Evolutionary conservation across 1,139 yeast species (phyloP).

Genomic region (Candida sojae): DNA sequence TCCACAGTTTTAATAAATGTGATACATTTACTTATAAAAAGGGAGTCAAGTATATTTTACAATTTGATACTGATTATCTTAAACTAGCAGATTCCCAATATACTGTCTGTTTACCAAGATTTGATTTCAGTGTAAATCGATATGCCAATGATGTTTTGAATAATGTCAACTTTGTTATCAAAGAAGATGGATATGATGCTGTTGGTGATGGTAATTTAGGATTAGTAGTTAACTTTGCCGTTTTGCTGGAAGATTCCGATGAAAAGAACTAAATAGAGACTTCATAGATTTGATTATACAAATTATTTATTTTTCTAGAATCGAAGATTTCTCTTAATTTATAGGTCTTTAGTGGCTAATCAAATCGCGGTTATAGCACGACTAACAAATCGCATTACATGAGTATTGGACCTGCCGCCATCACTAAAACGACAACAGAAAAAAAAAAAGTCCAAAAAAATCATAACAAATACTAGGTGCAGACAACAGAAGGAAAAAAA

Average conservation of each 20-base stretch:
- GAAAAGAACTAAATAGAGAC: slow-evolving; percentile 1
- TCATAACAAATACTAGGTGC: not conserved
- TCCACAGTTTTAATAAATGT: slow-evolving; percentile 30
- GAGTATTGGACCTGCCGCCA: not conserved
- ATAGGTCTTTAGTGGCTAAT: too few relatives aligned
- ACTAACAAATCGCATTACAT: not conserved
- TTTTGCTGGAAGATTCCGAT: slow-evolving; percentile 31
- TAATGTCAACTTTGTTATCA: slow-evolving; percentile 48
- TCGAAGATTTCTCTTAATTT: too few relatives aligned
- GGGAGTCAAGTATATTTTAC: slow-evolving; percentile 25
- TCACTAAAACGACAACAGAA: not conserved
- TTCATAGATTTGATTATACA: not conserved
- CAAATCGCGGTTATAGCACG: not conserved
- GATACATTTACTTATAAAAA: slow-evolving; percentile 32
- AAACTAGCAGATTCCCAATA: slow-evolving; percentile 45
- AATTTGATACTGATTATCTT: slow-evolving; percentile 43
- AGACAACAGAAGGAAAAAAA: not conserved
- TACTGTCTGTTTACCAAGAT: slow-evolving; percentile 43
- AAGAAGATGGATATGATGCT: slow-evolving; percentile 40
- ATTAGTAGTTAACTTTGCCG: slow-evolving; percentile 40
- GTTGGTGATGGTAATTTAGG: slow-evolving; percentile 39
- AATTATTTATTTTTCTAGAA: not conserved
- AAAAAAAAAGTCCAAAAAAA: not conserved
- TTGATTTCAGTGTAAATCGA: slow-evolving; percentile 41
- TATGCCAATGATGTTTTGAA: slow-evolving; percentile 45